Base-by-base conservation (phyloP, 352 stramenopile genomes). In the Heterotrichella gracilis region DNA sequence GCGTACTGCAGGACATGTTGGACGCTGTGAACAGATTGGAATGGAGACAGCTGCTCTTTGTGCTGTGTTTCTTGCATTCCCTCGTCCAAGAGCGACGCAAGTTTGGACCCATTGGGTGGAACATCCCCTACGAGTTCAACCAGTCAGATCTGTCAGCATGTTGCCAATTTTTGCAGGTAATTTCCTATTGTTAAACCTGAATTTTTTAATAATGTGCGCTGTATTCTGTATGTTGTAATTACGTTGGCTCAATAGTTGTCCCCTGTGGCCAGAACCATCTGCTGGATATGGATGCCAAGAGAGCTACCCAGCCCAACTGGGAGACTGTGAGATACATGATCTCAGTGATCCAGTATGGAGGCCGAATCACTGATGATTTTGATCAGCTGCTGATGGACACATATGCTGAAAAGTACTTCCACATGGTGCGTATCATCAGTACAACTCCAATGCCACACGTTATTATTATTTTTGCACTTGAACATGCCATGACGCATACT, bases 71-170 rank as follows among this genome's bases (percentile, higher is more conserved):
- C 74, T 75, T 98, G 70, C 91, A 98, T 79, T 94, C 86, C 71
- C 80, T 96, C 41, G 88, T 96, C 25, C 92, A 96, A 70, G 91
- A 98, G 77, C 87, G 91, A 64, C 90, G 94, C 69, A 98, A 98
- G 77, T 98, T 96, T 75, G 89, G 91, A 0, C 84, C 90, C 1
- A 79, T 98, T 2, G 91, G 91, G 17, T 98, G 90, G 90, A 88
- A 86, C 24, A 95, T 96, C 64, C 89, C 89, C 21, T 98, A 98
- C 79, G 89, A 97, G 76, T 98, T 95, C 80, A 96, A 95, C 79
- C 94, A 94, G 69, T 88, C 89, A 25, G 91, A 98, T 69, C 77
- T 98, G 24, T 91, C 88, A 17, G 90, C 89, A 2, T 97, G 87
- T 71, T 94, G 94, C 23, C 86, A 94, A 24, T 96, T 96, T 77